These are phyloP conservation scores for Irpex sp. DNA, from an alignment of 1,284 basidiomycete species.

Conservation along the genomic window DNA sequence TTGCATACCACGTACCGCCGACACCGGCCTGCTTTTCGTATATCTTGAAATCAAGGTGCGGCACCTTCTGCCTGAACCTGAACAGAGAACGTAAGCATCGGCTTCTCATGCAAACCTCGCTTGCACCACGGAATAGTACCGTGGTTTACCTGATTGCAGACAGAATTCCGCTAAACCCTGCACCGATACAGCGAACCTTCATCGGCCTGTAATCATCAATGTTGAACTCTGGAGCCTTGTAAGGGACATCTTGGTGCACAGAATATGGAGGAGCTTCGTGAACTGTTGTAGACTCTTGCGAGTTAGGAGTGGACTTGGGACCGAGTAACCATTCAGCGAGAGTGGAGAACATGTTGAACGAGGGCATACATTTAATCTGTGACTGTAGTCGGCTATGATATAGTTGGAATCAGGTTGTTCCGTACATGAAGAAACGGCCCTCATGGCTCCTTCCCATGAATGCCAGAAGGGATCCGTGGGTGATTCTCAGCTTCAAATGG, in stretches of 20 bases:
- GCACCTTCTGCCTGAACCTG: slow-evolving; percentile 47
- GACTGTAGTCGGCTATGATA: too few species aligned
- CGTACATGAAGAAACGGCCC: too few species aligned
- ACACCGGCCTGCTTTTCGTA: slow-evolving; percentile 55
- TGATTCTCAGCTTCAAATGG: too few species aligned
- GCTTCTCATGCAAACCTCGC: too few species aligned
- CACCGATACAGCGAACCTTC: slow-evolving; percentile 48
- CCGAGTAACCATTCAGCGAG: not conserved
- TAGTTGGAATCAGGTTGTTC: too few species aligned
- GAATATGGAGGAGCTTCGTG: not conserved
- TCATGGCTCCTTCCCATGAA: too few species aligned
- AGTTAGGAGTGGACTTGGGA: not conserved
- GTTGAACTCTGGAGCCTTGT: slow-evolving; percentile 22
- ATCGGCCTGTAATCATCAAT: slow-evolving; percentile 47
- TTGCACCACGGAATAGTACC: not conserved
- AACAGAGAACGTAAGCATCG: not conserved
- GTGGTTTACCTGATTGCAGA: slow-evolving; percentile 44
- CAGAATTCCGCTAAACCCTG: slow-evolving; percentile 50
- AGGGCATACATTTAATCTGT: too few species aligned
- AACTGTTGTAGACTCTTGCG: not conserved
- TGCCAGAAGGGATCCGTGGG: too few species aligned
- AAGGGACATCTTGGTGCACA: not conserved
- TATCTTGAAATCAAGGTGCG: slow-evolving; percentile 47
- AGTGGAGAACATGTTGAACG: not conserved
- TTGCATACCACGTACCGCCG: slow-evolving; percentile 52